Evolutionary conservation across 352 stramenopile genomes (phyloP).

Genomic region (Plasmopara halstedii): DNA sequence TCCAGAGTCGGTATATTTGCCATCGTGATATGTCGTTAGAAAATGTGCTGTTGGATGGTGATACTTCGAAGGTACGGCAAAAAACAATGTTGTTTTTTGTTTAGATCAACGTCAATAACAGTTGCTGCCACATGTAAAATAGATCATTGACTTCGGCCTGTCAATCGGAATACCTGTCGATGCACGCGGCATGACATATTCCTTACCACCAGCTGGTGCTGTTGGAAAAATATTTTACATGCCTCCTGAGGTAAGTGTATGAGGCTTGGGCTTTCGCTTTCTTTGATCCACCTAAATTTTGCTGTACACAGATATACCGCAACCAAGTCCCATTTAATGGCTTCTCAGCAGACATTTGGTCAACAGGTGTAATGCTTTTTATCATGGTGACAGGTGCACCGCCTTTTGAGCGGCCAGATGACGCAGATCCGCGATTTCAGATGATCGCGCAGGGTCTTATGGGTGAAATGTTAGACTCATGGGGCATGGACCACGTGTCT

Average conservation of each 20-base stretch:
- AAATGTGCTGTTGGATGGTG: slow-evolving; percentile 77
- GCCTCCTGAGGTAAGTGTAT: slow-evolving; percentile 63
- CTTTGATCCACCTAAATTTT: neutral
- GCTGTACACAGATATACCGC: slow-evolving; percentile 62
- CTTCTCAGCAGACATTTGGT: slow-evolving; percentile 91
- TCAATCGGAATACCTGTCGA: slow-evolving; percentile 82
- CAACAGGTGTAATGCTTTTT: slow-evolving; percentile 90
- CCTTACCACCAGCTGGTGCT: slow-evolving; percentile 61
- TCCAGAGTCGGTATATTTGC: slow-evolving; percentile 81
- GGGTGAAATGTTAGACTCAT: slow-evolving; percentile 83
- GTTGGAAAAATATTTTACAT: slow-evolving; percentile 90
- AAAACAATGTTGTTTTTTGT: no score
- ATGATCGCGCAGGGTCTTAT: slow-evolving; percentile 77
- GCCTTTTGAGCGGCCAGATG: slow-evolving; percentile 83
- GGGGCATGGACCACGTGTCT: slow-evolving; percentile 78
- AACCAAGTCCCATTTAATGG: slow-evolving; percentile 89
- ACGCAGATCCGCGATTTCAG: slow-evolving; percentile 74
- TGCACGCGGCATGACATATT: slow-evolving; percentile 80
- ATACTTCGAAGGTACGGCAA: slow-evolving; percentile 63
- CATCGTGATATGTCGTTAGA: slow-evolving; percentile 86
- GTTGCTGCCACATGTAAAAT: slow-evolving; percentile 1
- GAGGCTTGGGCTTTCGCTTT: neutral
- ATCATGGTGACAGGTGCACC: slow-evolving; percentile 92
- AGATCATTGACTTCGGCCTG: slow-evolving; percentile 86
- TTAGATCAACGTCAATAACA: neutral